These are phyloP conservation scores for Atkinsonella hypoxylon DNA, from an alignment of 2,329 filamentous ascomycete genomes.

Conservation along the genomic window DNA sequence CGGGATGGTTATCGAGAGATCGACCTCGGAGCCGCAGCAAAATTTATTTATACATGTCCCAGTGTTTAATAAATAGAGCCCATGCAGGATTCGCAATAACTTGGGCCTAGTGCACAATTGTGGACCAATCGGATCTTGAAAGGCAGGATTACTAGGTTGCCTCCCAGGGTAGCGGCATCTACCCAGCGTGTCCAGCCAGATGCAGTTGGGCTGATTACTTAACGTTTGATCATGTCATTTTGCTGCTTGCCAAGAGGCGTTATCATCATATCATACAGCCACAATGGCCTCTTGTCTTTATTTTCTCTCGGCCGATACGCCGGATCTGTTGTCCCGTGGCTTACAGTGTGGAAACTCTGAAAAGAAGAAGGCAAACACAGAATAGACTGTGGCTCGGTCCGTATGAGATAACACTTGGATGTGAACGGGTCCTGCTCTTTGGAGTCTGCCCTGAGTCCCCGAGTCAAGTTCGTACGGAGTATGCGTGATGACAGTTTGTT, in stretches of 20 bases:
- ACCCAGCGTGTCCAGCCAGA: too few relatives aligned
- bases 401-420: slow-evolving; percentile 19
- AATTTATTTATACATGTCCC: too few relatives aligned
- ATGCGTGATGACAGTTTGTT: slow-evolving; percentile 40
- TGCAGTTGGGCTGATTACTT: slow-evolving; percentile 21
- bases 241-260: slow-evolving; percentile 41
- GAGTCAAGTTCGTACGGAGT: slow-evolving; percentile 26
- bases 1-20: too few relatives aligned
- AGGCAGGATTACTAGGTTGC: too few relatives aligned
- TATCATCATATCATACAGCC: slow-evolving; percentile 52
- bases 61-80: too few relatives aligned
- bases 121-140: too few relatives aligned
- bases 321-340: slow-evolving; percentile 41
- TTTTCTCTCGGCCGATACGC: slow-evolving; percentile 57
- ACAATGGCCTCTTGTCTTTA: slow-evolving; percentile 46
- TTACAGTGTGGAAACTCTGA: slow-evolving; percentile 46
- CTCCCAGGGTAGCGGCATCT: too few relatives aligned
- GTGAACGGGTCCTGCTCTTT: slow-evolving; percentile 21
- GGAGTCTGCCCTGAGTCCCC: too few relatives aligned
- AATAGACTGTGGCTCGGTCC: slow-evolving; percentile 39
- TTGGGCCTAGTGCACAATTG: too few relatives aligned
- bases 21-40: too few relatives aligned
- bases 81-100: too few relatives aligned
- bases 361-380: slow-evolving; percentile 52
- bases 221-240: slow-evolving; percentile 36